Evolutionary conservation across 139 green algal genomes (phyloP), one percentile per base, ranked within the genome.

Genomic region (Dunaliella primolecta): DNA sequence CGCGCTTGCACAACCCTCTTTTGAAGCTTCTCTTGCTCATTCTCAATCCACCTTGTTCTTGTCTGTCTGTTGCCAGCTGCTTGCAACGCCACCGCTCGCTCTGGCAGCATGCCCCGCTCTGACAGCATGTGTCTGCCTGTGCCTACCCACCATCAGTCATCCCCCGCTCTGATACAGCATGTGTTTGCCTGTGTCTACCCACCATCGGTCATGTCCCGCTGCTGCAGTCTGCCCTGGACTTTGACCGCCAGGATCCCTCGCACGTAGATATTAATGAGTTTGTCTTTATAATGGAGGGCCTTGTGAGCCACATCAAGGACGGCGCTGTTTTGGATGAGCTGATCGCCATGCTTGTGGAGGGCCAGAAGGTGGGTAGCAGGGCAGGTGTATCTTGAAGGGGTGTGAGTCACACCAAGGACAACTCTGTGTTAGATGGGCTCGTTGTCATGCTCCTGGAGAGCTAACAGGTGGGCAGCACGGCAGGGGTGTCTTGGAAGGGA

Each of bases 201-300:
- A n/a, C n/a, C n/a, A n/a, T n/a, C n/a, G n/a, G n/a, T n/a, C n/a
- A n/a, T n/a, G n/a, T n/a, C n/a, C n/a, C n/a, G n/a, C n/a, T n/a
- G n/a, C 84, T 27, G 72, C 84, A 80, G 15, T 80, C 84, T 33
- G 77, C 84, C 2, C 37, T 88, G 27, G 84, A 84, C 29, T 88
- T 78, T 36, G 84, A 88, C 72, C 35, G 76, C 27, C 79, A 88
- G 33, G 38, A 37, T 31, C 36, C 36, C 36, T 32, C 27, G 0
- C 75, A 83, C 46, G 81, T 89, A 32, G 80, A 70, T 0, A 71
- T 74, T 29, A 78, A 84, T 72, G 82, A 89, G 80, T 89, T 89
- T 36, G 82, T 84, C 33, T 34, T 36, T 3, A 78, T 71, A 1
- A 36, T 89, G 71, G 7, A 0, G 29, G 27, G 20, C 0, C 82